Base-by-base conservation (phyloP, 768 basidiomycete species). In the Suillus cothurnatus region DNA sequence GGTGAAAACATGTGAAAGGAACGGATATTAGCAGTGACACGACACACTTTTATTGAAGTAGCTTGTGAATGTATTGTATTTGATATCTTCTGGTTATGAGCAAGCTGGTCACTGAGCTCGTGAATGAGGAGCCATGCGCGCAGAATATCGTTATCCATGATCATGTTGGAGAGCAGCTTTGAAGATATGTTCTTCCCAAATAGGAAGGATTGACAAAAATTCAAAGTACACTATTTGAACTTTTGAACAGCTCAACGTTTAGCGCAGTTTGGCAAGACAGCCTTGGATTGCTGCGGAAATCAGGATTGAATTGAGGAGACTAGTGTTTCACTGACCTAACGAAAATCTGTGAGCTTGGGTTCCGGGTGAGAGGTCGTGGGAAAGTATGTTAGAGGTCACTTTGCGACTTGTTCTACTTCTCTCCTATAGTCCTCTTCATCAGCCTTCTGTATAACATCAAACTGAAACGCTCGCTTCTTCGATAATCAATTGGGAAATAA, bases 31-130 rank as follows among this genome's bases (percentile, higher is more conserved):
- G 23, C 1, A 63, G 60, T 17, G 59, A 38, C 32, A 4, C 9
- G 28, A 72, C 77, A 64, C 67, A 94, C 94, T 85, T 95, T 94
- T 73, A 97, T 84, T 6, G 86, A 75, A 5, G 81, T 82, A 7
- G 91, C 86, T 72, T 93, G 90, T 11, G 83, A 78, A 61, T 92
- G 88, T 34, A 97, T 82, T 5, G 86, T 80, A 32, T 71, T 80
- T 3, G 93, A 84, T 66, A 95, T 82, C 71, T 89, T 91, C 61
- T 93, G 86, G 78, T 97, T 98, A 69, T 87, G 87, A 1, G 86
- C 82, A 60, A 97, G 86, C 78, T 94, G 93, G 39, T 93, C 90
- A 71, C 88, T 87, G 71, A 95, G 86, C 72, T 95, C 94, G 65
- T 87, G 84, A 3, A 95, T 83, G 68, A 95, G 84, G 65, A 88